Base-by-base conservation (phyloP, 768 basidiomycete genomes). In the Lentinula raphanica region DNA sequence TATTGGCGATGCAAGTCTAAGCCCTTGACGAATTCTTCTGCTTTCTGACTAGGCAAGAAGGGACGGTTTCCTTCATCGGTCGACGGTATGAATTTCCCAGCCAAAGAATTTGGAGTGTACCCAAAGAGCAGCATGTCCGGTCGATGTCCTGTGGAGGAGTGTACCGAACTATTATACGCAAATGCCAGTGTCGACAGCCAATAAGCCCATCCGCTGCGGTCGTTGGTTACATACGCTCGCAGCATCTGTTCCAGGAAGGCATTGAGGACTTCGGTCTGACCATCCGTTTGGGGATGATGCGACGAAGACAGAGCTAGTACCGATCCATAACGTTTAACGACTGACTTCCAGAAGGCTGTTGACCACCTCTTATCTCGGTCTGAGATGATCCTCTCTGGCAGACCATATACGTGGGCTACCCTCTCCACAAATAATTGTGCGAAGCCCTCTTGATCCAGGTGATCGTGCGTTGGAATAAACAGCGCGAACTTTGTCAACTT, bases 221-320 rank as follows among this genome's bases (percentile, higher is more conserved):
- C 59, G 13, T 45, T 54, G 0, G 56, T 62, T 2, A 69, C 68
- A 36, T 68, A 74, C 0, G 69, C 68, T 3, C 65, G 57, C 1
- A 74, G 42, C 63, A 68, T 69, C 28, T 65, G 63, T 59, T 72
- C 69, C 1, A 72, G 60, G 1, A 49, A 61, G 1, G 66, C 66
- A 46, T 72, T 73, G 0, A 70, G 48, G 12, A 65, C 59, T 62
- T 75, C 69, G 0, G 68, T 70, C 32, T 74, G 72, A 0, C 74
- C 71, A 58, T 79, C 70, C 0, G 72, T 69, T 58, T 77, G 73
- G 0, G 73, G 75, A 56, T 77, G 76, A 48, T 74, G 68, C 0
- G 70, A 61, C 0, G 72, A 72, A 1, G 75, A 69, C 0, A 73
- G 46, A 3, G 60, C 62, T 50, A 60, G 55, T 2, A 55, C 23